phyloP scores from a whole-genome alignment of 2,329 filamentous ascomycete species.

The Colletotrichum sp. region DNA sequence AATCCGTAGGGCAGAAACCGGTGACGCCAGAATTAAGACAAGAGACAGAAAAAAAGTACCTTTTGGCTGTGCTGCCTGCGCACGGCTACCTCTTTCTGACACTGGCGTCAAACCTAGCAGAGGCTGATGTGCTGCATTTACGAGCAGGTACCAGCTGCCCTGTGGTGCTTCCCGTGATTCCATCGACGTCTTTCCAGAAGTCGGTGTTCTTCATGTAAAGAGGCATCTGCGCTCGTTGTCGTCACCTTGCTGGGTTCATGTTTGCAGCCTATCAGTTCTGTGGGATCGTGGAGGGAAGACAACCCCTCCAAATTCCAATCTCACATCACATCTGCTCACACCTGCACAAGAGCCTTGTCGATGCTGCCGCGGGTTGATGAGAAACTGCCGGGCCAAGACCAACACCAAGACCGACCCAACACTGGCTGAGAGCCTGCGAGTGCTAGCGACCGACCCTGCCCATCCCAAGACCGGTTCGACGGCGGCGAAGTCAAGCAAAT shows the following conservation, averaged over 20 bases:
- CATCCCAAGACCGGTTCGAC: background rate
- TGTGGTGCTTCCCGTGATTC: background rate
- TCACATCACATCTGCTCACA: background rate
- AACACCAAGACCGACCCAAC: background rate
- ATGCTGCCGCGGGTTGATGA: background rate
- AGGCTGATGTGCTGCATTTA: background rate
- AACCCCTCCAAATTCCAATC: background rate
- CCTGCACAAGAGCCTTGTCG: background rate
- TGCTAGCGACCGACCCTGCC: background rate
- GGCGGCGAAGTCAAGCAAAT: background rate
- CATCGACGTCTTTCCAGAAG: background rate
- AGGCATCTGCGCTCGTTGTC: background rate
- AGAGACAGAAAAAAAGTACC: background rate
- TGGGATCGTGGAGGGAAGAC: background rate
- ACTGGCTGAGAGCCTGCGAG: background rate
- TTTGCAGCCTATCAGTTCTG: background rate
- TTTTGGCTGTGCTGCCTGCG: conserved; percentile 1
- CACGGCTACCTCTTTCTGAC: conserved; percentile 18
- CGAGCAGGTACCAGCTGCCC: background rate
- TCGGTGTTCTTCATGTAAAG: background rate
- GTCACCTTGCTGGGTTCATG: background rate
- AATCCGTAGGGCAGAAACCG: background rate
- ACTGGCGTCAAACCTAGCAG: conserved; percentile 15
- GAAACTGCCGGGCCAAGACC: background rate
- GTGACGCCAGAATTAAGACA: background rate